Base-by-base conservation (phyloP, 78 protist species). In the Dictyostelium citrinum region DNA sequence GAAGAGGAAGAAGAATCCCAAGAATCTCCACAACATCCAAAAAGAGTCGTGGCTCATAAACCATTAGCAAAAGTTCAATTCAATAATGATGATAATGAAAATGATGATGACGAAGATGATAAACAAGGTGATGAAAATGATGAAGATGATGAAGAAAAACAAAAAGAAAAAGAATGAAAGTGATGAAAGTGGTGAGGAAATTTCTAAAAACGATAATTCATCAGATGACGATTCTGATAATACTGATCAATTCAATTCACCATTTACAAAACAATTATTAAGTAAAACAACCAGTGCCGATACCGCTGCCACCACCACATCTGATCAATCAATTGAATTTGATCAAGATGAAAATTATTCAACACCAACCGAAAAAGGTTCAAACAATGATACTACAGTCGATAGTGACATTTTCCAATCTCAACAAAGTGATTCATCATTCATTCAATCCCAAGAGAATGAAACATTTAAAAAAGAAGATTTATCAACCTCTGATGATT, bases 291-390 rank as follows among this genome's bases (percentile, higher is more conserved):
- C 20, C 10, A n/a, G 39, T 27, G n/a, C n/a, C n/a, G n/a, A n/a
- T n/a, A n/a, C n/a, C n/a, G n/a, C n/a, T n/a, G n/a, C n/a, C n/a
- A n/a, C n/a, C n/a, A n/a, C 5, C 9, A 70, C 37, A 27, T 16
- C 37, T 29, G 45, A 33, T 5, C 45, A 27, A 16, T 70, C 77
- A 3, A 75, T 75, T 22, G 81, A 75, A 1, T 75, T 75, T 41
- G 81, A 75, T 20, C 81, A 75, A 75, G 61, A 75, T 75, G 81
- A 75, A 31, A 35, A 70, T 3, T 70, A 70, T 70, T 12, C 49
- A 41, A 27, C 24, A 20, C 22, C 82, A 35, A 20, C 24, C 22
- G 33, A 10, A 33, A 46, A 70, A 10, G 51, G 27, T 3, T 20
- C 14, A 24, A 27, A 82, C 14, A 51, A 24, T 20, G 9, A 2